phyloP scores from a whole-genome alignment of 192 early-diverging fungal genomes.

The Lobosporangium transversale region DNA sequence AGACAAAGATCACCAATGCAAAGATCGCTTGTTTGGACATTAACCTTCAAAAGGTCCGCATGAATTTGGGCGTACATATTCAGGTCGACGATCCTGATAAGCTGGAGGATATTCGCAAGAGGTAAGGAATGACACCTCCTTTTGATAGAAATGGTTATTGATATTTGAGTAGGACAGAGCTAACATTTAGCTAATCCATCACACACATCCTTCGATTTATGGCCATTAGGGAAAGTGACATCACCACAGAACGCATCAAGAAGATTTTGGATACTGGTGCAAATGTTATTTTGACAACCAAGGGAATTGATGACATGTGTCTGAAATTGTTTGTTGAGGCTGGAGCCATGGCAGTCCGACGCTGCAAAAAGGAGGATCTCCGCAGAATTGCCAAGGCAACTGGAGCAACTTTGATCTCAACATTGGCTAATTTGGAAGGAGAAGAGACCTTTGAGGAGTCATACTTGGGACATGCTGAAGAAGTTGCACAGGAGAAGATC shows the following conservation, averaged over 20 bases:
- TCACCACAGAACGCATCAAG: constrained; percentile 94
- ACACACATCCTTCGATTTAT: no score
- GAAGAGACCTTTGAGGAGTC: constrained; percentile 96
- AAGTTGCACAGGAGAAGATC: constrained; percentile 97
- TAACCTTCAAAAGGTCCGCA: constrained; percentile 97
- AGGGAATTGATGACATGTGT: constrained; percentile 99
- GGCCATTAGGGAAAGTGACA: constrained; percentile 93
- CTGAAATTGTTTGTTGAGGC: constrained; percentile 98
- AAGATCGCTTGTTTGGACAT: constrained; percentile 99
- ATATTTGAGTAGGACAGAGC: no score
- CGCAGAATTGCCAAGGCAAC: constrained; percentile 98
- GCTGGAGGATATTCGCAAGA: constrained; percentile 93
- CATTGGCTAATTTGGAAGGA: constrained; percentile 96
- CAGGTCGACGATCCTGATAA: constrained; percentile 98
- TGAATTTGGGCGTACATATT: constrained; percentile 98
- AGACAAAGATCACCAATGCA: constrained; percentile 84
- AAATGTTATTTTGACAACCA: constrained; percentile 97
- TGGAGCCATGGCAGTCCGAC: constrained; percentile 96
- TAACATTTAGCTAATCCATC: no score
- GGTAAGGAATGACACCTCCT: constrained; percentile 56
- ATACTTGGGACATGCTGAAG: constrained; percentile 91
- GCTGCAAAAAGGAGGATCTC: constrained; percentile 96
- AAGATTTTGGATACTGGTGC: constrained; percentile 96
- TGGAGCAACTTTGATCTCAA: constrained; percentile 92
- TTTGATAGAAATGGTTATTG: no score